Conservation (phyloP, 2,329 filamentous ascomycete species). For the Monosporascus sp. region DNA sequence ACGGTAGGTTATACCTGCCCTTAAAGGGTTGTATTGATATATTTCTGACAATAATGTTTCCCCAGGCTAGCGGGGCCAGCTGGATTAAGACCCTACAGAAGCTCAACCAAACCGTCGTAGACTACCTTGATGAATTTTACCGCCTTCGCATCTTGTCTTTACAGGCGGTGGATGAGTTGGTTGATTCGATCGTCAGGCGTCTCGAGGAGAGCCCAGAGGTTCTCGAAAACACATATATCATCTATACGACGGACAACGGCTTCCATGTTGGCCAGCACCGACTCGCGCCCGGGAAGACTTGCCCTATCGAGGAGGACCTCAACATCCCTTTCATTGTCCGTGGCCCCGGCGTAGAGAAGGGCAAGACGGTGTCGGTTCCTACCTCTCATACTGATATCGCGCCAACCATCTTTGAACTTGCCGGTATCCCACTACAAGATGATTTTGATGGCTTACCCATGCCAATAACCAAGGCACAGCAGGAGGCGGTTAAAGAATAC, state of each 20-base stretch:
- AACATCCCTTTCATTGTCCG: slow-evolving; percentile 40
- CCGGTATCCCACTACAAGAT: slow-evolving; percentile 5
- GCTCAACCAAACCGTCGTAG: slow-evolving; percentile 39
- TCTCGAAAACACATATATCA: slow-evolving; percentile 28
- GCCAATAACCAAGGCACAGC: slow-evolving; percentile 16
- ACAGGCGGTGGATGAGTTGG: slow-evolving; percentile 49
- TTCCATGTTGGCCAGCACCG: slow-evolving; percentile 44
- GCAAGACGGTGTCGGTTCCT: slow-evolving; percentile 26
- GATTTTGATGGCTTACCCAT: slow-evolving; percentile 14
- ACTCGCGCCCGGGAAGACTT: slow-evolving; percentile 39
- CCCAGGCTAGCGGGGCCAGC: slow-evolving; percentile 23
- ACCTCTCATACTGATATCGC: slow-evolving; percentile 42
- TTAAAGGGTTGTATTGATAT: too few relatives aligned
- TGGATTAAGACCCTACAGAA: slow-evolving; percentile 38
- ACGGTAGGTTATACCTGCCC: slow-evolving; percentile 29
- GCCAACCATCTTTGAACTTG: slow-evolving; percentile 34
- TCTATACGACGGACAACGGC: slow-evolving; percentile 43
- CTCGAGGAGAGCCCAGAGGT: slow-evolving; percentile 30
- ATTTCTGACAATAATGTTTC: too few relatives aligned
- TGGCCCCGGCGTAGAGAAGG: slow-evolving; percentile 35
- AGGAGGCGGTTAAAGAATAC: not conserved
- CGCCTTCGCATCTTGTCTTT: slow-evolving; percentile 42
- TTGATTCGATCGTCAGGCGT: slow-evolving; percentile 37
- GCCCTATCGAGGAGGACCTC: slow-evolving; percentile 41
- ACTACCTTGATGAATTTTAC: slow-evolving; percentile 48